Percentiles rank a stretch among this genome's conserved stretches.
Evolutionary conservation across 768 basidiomycete species (phyloP).

Genomic region (Mycena maculata): DNA sequence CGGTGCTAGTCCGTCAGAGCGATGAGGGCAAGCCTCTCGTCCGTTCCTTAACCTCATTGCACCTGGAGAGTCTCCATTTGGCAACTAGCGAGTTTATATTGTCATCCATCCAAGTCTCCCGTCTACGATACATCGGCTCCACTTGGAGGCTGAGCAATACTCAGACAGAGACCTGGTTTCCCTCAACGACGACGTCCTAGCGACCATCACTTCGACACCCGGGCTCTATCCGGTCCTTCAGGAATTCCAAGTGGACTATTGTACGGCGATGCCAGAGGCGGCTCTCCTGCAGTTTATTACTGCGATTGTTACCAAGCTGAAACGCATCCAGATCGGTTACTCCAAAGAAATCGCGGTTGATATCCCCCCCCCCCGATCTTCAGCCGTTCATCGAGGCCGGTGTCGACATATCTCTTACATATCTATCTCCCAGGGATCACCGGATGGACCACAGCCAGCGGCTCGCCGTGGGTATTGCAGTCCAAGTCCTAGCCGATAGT

Average conservation of each 20-base stretch:
- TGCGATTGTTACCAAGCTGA: not conserved
- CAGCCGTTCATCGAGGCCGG: not conserved
- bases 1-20: too few species aligned
- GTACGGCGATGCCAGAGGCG: not conserved
- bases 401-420: too few species aligned
- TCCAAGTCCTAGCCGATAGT: too few species aligned
- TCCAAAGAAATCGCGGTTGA: not conserved
- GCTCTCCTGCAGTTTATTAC: constrained; percentile 3
- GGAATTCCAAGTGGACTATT: not conserved
- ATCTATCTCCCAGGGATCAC: too few species aligned
- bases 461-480: too few species aligned
- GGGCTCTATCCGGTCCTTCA: not conserved
- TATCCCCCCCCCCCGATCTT: not conserved
- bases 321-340: not conserved
- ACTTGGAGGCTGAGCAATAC: not conserved
- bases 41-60: not conserved
- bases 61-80: not conserved
- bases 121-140: not conserved
- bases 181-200: not conserved
- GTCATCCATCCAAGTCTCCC: not conserved
- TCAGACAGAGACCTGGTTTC: not conserved
- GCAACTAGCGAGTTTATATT: not conserved
- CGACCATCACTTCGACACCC: not conserved
- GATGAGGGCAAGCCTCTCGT: not conserved
- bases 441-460: too few species aligned